These are phyloP conservation scores for Pseudogymnoascus sp. DNA, from an alignment of 2,329 filamentous ascomycete species.

Conservation along the genomic window DNA sequence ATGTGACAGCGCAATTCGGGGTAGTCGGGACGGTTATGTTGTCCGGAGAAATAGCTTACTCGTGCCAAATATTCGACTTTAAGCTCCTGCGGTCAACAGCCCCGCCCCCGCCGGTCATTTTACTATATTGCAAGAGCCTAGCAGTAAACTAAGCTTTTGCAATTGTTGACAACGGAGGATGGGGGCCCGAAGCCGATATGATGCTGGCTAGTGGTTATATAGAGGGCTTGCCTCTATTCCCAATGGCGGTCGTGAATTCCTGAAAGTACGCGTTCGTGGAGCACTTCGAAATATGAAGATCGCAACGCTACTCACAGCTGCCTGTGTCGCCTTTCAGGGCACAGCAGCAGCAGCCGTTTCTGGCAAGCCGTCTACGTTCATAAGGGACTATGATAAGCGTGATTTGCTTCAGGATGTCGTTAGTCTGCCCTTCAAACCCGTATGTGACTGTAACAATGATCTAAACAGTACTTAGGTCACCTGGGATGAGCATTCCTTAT, in stretches of 20 bases:
- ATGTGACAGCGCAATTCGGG: neutral
- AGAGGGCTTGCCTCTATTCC: neutral
- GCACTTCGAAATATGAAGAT: slow-evolving; percentile 3
- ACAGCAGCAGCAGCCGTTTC: slow-evolving; percentile 2
- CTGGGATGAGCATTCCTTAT: slow-evolving; percentile 65
- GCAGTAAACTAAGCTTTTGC: neutral
- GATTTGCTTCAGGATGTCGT: slow-evolving; percentile 45
- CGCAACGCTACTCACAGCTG: neutral
- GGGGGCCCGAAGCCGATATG: neutral
- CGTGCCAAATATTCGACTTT: slow-evolving; percentile 4
- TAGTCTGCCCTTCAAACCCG: slow-evolving; percentile 16
- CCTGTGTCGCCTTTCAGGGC: neutral
- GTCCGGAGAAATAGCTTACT: slow-evolving; percentile 1
- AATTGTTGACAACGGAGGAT: slow-evolving; percentile 6
- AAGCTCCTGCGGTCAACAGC: neutral
- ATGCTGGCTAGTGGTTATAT: neutral
- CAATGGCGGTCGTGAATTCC: neutral
- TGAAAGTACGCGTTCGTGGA: neutral
- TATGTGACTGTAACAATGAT: neutral
- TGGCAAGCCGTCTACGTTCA: slow-evolving; percentile 13
- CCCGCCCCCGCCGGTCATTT: neutral
- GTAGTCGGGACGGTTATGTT: neutral
- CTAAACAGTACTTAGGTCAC: slow-evolving; percentile 37
- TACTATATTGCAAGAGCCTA: neutral
- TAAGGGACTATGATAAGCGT: slow-evolving; percentile 38